Conservation (phyloP, 345 rosid genomes). For the Populus euphratica region DNA sequence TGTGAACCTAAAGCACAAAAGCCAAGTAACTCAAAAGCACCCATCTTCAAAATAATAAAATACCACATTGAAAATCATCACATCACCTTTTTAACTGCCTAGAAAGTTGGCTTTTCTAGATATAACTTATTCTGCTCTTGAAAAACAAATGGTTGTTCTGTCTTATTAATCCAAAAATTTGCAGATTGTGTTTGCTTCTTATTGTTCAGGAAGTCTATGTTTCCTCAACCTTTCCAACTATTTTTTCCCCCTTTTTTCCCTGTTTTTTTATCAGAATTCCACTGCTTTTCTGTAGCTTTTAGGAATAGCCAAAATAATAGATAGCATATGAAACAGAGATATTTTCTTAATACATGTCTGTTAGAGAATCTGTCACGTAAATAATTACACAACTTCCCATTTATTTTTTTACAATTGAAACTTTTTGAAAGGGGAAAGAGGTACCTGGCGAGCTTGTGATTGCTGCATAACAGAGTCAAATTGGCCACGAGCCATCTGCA, state of each 20-base stretch:
- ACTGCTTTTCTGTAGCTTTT: too few species aligned
- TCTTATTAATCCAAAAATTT: background rate
- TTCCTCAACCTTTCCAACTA: too few species aligned
- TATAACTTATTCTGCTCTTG: background rate
- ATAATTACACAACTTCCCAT: background rate
- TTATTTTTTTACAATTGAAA: background rate
- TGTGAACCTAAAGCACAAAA: constrained; percentile 53
- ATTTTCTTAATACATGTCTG: background rate
- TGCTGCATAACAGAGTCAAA: constrained; percentile 76
- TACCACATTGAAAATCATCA: background rate
- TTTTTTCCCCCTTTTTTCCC: too few species aligned
- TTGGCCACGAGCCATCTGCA: constrained; percentile 86
- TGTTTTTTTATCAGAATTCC: too few species aligned
- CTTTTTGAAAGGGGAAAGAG: background rate
- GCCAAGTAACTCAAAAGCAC: background rate
- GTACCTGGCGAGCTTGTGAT: constrained; percentile 87
- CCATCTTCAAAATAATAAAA: background rate
- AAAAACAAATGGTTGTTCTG: background rate
- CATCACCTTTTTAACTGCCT: background rate
- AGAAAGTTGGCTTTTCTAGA: background rate
- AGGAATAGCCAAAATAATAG: too few species aligned
- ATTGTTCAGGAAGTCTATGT: too few species aligned
- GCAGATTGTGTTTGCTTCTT: too few species aligned
- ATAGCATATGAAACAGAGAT: too few species aligned
- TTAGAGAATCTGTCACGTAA: background rate